phyloP scores from a whole-genome alignment of 805 yeast genomes.

The Lipomyces kockii region DNA sequence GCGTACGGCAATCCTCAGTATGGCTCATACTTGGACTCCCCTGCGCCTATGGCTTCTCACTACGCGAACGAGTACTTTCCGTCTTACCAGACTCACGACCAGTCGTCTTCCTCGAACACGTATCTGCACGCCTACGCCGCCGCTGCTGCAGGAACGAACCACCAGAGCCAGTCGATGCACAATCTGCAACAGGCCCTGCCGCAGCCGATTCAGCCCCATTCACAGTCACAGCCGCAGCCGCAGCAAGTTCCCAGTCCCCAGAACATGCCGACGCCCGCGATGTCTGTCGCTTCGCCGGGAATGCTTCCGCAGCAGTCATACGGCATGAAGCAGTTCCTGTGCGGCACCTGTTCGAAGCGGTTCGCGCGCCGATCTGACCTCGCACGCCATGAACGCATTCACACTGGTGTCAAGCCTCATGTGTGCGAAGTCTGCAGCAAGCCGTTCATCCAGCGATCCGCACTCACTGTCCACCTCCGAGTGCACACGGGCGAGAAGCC shows the following conservation, averaged over 20 bases:
- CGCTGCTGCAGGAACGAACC: constrained; percentile 25
- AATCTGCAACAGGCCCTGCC: background rate
- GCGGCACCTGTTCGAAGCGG: constrained; percentile 60
- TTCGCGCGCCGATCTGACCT: constrained; percentile 81
- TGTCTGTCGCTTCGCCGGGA: constrained; percentile 9
- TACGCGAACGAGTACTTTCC: constrained; percentile 8
- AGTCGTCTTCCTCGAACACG: constrained; percentile 4
- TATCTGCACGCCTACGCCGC: constrained; percentile 24
- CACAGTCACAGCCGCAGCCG: constrained; percentile 13
- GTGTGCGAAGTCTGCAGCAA: constrained; percentile 65
- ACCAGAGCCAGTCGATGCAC: constrained; percentile 5
- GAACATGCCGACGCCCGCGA: constrained; percentile 11
- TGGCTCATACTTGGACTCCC: constrained; percentile 11
- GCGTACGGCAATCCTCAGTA: constrained; percentile 16
- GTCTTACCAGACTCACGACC: constrained; percentile 9
- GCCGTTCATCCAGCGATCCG: constrained; percentile 80
- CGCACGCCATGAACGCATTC: constrained; percentile 77
- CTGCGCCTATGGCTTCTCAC: constrained; percentile 14
- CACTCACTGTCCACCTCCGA: constrained; percentile 75
- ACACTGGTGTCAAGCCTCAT: constrained; percentile 50
- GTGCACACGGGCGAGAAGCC: constrained; percentile 86
- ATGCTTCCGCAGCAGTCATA: constrained; percentile 13
- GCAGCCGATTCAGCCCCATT: constrained; percentile 9
- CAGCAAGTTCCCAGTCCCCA: constrained; percentile 4
- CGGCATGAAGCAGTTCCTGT: constrained; percentile 41